Percentiles rank a stretch among this genome's conserved stretches.
phyloP scores from a whole-genome alignment of 2,329 filamentous ascomycete genomes.

The Paracorniculantispora psalliotae region DNA sequence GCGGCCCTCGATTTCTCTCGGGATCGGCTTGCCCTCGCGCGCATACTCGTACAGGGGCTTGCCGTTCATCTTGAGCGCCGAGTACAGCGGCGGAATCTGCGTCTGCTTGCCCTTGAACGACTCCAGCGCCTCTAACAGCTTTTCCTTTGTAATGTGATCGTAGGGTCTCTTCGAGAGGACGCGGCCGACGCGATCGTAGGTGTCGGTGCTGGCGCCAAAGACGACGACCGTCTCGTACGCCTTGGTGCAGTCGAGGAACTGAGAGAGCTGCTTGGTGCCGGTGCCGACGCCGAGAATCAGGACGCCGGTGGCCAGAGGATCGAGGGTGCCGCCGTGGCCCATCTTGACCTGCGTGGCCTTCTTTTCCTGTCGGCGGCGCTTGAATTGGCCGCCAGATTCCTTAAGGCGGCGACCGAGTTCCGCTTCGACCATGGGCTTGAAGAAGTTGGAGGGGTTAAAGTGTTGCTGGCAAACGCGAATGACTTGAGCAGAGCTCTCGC shows the following conservation, averaged over 20 bases:
- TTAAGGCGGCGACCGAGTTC: conserved; percentile 52
- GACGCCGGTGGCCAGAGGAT: conserved; percentile 89
- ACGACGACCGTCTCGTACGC: conserved; percentile 84
- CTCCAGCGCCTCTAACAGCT: conserved; percentile 70
- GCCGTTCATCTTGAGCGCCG: conserved; percentile 85
- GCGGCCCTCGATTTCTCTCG: conserved; percentile 75
- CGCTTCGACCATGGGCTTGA: conserved; percentile 68
- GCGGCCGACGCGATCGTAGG: conserved; percentile 83
- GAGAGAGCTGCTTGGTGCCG: conserved; percentile 75
- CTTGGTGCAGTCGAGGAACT: conserved; percentile 86
- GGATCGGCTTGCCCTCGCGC: conserved; percentile 79
- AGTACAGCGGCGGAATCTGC: conserved; percentile 90
- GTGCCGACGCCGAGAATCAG: conserved; percentile 82
- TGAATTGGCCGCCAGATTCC: conserved; percentile 55
- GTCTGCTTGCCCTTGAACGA: conserved; percentile 77
- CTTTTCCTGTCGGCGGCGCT: conserved; percentile 53
- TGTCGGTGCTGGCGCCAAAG: conserved; percentile 89
- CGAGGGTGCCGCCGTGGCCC: conserved; percentile 91
- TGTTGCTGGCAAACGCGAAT: conserved; percentile 80
- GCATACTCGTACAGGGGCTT: conserved; percentile 97
- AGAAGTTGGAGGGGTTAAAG: conserved; percentile 76
- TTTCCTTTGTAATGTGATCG: conserved; percentile 72
- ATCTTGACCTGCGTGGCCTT: conserved; percentile 75
- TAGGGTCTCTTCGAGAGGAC: conserved; percentile 71
- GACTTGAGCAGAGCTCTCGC: conserved; percentile 82